Conservation (phyloP, 2,329 filamentous ascomycete species). For the Aspergillus sp. region DNA sequence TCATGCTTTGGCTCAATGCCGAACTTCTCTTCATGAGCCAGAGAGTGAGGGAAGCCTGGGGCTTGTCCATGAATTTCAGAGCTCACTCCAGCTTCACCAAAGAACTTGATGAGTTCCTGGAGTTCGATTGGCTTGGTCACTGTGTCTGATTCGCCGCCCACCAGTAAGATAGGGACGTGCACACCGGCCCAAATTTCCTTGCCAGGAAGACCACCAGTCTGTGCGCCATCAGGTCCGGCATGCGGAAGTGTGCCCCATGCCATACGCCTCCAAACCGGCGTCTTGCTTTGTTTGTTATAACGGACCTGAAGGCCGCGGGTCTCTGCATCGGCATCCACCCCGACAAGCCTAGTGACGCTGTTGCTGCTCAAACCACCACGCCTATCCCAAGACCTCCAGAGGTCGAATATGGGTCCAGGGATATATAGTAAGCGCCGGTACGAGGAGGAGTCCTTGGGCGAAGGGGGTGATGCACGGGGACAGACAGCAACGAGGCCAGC, state of each 20-base stretch:
- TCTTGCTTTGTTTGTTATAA: slow-evolving; percentile 76
- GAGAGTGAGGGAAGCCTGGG: slow-evolving; percentile 12
- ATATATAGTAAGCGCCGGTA: slow-evolving; percentile 64
- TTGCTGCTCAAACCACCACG: slow-evolving; percentile 74
- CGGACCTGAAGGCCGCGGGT: slow-evolving; percentile 45
- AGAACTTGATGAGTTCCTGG: slow-evolving; percentile 60
- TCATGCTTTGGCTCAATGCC: slow-evolving; percentile 23
- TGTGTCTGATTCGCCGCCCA: slow-evolving; percentile 74
- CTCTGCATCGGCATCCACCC: slow-evolving; percentile 40
- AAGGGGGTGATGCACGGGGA: slow-evolving; percentile 66
- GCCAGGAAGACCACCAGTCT: slow-evolving; percentile 67
- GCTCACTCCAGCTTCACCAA: slow-evolving; percentile 31
- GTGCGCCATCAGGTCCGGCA: slow-evolving; percentile 43
- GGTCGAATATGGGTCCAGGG: slow-evolving; percentile 67
- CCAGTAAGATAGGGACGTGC: slow-evolving; percentile 71
- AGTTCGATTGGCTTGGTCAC: slow-evolving; percentile 73
- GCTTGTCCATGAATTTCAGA: slow-evolving; percentile 27
- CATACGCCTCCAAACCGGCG: slow-evolving; percentile 80
- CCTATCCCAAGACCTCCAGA: slow-evolving; percentile 76
- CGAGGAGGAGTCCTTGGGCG: slow-evolving; percentile 51
- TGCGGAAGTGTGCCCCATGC: slow-evolving; percentile 71
- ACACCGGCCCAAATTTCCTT: slow-evolving; percentile 71
- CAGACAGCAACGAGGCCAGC: slow-evolving; percentile 78
- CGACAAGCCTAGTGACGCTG: slow-evolving; percentile 74
- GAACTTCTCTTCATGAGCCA: slow-evolving; percentile 29